Percentiles rank a stretch among this genome's conserved stretches.
Evolutionary conservation across 345 rosid species (phyloP).

Genomic region (Lepidium sativum): DNA sequence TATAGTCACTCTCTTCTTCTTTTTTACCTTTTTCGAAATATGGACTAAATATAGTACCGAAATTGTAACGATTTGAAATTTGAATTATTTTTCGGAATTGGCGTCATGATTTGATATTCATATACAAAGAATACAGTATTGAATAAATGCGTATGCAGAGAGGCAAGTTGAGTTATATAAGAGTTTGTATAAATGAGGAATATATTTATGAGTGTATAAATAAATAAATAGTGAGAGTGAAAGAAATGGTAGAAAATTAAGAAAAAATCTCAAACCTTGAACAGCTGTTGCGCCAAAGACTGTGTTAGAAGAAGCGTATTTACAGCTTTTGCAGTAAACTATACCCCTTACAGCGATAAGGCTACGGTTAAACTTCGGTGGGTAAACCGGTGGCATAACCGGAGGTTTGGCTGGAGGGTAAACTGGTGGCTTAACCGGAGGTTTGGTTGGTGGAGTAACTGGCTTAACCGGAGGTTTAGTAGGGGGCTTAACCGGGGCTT

Average conservation of each 20-base stretch:
- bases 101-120: slow-evolving; percentile 4
- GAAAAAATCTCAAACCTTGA: slow-evolving; percentile 28
- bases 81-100: slow-evolving; percentile 13
- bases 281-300: slow-evolving; percentile 62
- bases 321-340: slow-evolving; percentile 86
- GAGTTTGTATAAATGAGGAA: not conserved
- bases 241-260: not conserved
- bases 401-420: slow-evolving; percentile 33
- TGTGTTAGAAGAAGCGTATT: slow-evolving; percentile 46
- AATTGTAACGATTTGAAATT: slow-evolving; percentile 15
- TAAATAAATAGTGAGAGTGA: not conserved
- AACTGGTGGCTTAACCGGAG: slow-evolving; percentile 33
- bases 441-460: slow-evolving; percentile 16
- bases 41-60: not conserved
- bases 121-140: not conserved
- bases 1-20: not conserved
- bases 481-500: slow-evolving; percentile 27
- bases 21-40: slow-evolving; percentile 1
- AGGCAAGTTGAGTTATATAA: not conserved
- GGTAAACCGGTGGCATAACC: slow-evolving; percentile 28
- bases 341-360: slow-evolving; percentile 70
- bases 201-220: not conserved
- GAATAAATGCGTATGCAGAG: not conserved
- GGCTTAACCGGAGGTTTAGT: slow-evolving; percentile 18
- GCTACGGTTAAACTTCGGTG: slow-evolving; percentile 36